Evolutionary conservation across 176 grass and related monocot genomes (phyloP).

Genomic region (Juncus effusus): DNA sequence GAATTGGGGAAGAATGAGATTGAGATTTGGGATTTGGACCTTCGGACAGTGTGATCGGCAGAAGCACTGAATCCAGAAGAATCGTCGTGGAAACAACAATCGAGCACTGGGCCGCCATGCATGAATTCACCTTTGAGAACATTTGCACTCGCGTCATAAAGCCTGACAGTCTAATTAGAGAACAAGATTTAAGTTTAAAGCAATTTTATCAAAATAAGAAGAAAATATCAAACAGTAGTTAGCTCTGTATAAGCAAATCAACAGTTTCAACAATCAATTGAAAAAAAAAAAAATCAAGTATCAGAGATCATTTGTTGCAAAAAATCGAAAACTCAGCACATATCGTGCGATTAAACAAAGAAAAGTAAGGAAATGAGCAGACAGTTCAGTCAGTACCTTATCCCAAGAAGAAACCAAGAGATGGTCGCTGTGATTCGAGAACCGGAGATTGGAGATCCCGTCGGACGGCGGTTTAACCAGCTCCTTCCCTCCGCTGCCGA

Average conservation of each 20-base stretch:
- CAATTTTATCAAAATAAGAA: no score
- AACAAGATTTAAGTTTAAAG: neutral
- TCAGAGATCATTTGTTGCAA: no score
- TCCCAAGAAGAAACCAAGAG: conserved; percentile 98
- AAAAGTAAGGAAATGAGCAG: neutral
- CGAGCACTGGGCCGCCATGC: conserved; percentile 69
- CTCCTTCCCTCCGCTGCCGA: conserved; percentile 49
- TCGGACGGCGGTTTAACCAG: conserved; percentile 61
- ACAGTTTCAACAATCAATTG: no score
- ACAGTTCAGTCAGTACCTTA: conserved; percentile 41
- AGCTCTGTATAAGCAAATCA: no score
- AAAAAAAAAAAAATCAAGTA: no score
- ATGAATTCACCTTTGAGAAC: conserved; percentile 79
- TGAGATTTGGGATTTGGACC: conserved; percentile 38
- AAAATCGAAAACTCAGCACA: neutral
- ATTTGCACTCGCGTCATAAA: conserved; percentile 73
- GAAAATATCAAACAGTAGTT: no score
- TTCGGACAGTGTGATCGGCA: conserved; percentile 71
- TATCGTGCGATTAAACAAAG: neutral
- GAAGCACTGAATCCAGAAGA: conserved; percentile 81
- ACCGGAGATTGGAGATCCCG: conserved; percentile 90
- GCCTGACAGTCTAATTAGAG: conserved; percentile 59
- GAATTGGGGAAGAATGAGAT: conserved; percentile 5
- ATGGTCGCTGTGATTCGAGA: conserved; percentile 98
- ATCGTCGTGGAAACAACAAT: conserved; percentile 98